Evolutionary conservation across 768 basidiomycete genomes (phyloP), one percentile per base, ranked within the genome.

Genomic region (Serendipita sp.): DNA sequence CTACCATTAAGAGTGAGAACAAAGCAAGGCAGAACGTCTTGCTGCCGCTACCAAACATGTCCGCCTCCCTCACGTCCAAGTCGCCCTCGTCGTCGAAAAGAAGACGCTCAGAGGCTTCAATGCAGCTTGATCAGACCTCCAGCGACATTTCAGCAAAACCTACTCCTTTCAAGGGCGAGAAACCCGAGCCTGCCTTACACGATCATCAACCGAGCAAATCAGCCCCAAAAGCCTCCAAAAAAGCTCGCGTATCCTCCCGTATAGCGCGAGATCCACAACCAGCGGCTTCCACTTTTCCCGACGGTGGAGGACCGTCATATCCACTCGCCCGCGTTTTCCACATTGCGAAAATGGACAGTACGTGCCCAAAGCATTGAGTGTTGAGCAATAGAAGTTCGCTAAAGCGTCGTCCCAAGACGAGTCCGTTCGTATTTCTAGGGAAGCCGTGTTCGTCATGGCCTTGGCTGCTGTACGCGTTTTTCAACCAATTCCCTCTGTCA

Each of bases 391-490:
- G 5, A 38, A 7, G 38, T 38, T 58, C 11, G 33, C 53, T 58
- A n/a, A 58, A 22, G 26, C 26, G 26, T 33, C 17, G 13, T 58
- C 24, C 20, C 26, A 24, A 58, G 53, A 58, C 53, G 53, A 58
- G 24, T 34, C 24, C 4, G 17, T 31, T 33, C 17, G 17, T 22
- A 58, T 58, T 34, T 58, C 53, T 11, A 58, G 17, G 30, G 53
- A 58, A 24, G 53, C 53, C 24, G 53, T 34, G 4, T 58, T 26
- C 30, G 24, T 58, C 9, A 24, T 58, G 24, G 53, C 53, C 28
- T n/a, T 58, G 9, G 53, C 53, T n/a, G 53, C 53, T 28, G 53
- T 58, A 58, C 53, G 53, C 53, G 53, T 58, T 58, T 34, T 33
- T 11, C 24, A 22, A 28, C 53, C 9, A n/a, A 3, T 30, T 58